phyloP scores from a whole-genome alignment of 1,284 basidiomycete species.

The Cryptococcus sp. region DNA sequence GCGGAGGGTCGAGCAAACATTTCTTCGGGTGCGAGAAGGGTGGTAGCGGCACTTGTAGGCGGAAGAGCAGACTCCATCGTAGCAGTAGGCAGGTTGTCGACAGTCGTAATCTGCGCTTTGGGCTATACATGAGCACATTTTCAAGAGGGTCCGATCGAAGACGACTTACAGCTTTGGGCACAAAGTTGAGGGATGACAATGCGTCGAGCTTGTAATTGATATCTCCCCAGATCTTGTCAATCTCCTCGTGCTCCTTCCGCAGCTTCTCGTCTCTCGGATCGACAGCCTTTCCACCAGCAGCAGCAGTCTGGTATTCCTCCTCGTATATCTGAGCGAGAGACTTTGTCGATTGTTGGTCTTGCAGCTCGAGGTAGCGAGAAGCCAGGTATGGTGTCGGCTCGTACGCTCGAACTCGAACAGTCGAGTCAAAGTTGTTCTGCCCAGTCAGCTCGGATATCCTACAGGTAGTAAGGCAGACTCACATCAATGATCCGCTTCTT shows the following conservation, averaged over 20 bases:
- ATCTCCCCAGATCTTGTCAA: constrained; percentile 74
- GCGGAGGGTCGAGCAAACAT: constrained; percentile 60
- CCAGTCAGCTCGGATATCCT: background rate
- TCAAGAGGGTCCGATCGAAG: background rate
- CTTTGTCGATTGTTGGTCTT: constrained; percentile 79
- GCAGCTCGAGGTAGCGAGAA: constrained; percentile 80
- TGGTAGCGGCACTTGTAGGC: constrained; percentile 64
- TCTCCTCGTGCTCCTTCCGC: constrained; percentile 79
- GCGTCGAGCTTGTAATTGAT: constrained; percentile 90
- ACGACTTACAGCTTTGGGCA: constrained; percentile 75
- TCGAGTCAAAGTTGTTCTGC: constrained; percentile 76
- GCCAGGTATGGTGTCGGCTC: constrained; percentile 87
- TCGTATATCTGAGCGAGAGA: constrained; percentile 96
- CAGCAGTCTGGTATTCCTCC: constrained; percentile 73
- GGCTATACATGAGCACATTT: constrained; percentile 55
- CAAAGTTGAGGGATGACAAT: constrained; percentile 89
- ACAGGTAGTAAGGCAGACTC: constrained; percentile 19
- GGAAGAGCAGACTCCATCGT: constrained; percentile 87
- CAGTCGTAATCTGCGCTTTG: constrained; percentile 78
- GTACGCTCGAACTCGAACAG: constrained; percentile 68
- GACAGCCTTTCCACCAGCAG: constrained; percentile 46
- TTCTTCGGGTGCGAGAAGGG: constrained; percentile 92
- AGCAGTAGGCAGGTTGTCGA: constrained; percentile 79
- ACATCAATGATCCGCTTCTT: constrained; percentile 81
- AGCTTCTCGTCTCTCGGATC: constrained; percentile 87